Evolutionary conservation across 495 filamentous ascomycete species (phyloP).

Genomic region (Aspergillus wentii): DNA sequence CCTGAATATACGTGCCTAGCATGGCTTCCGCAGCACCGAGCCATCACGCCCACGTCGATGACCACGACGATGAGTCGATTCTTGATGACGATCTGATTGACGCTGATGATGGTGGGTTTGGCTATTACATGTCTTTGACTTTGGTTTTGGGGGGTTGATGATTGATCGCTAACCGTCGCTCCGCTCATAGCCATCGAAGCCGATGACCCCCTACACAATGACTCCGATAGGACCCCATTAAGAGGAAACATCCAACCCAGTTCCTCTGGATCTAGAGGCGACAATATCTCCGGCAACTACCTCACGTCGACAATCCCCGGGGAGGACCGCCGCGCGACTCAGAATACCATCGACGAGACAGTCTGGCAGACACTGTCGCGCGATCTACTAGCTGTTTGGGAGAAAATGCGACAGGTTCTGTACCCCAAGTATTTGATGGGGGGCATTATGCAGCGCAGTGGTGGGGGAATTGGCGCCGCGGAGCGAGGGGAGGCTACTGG

Average conservation of each 20-base stretch:
- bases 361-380: constrained; percentile 93
- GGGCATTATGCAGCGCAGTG: constrained; percentile 57
- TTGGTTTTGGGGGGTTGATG: not conserved
- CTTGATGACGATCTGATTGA: constrained; percentile 91
- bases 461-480: constrained; percentile 64
- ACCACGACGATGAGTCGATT: constrained; percentile 55
- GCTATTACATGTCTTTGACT: not conserved
- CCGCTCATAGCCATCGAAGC: constrained; percentile 68
- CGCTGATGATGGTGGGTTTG: constrained; percentile 77
- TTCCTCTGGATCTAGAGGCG: constrained; percentile 44
- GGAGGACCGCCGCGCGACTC: constrained; percentile 87
- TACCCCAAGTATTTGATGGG: constrained; percentile 92
- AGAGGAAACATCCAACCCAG: constrained; percentile 70
- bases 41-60: constrained; percentile 29
- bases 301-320: constrained; percentile 86
- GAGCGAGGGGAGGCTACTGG: constrained; percentile 62
- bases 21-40: constrained; percentile 42
- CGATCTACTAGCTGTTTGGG: constrained; percentile 89
- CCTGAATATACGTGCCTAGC: constrained; percentile 9
- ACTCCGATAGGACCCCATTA: constrained; percentile 68
- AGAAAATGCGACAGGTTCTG: constrained; percentile 96
- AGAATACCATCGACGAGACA: constrained; percentile 93
- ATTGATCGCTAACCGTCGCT: not conserved
- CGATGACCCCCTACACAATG: constrained; percentile 76
- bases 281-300: constrained; percentile 47